Evolutionary conservation across 2,329 filamentous ascomycete species (phyloP).

Genomic region (Thelonectria blattea): DNA sequence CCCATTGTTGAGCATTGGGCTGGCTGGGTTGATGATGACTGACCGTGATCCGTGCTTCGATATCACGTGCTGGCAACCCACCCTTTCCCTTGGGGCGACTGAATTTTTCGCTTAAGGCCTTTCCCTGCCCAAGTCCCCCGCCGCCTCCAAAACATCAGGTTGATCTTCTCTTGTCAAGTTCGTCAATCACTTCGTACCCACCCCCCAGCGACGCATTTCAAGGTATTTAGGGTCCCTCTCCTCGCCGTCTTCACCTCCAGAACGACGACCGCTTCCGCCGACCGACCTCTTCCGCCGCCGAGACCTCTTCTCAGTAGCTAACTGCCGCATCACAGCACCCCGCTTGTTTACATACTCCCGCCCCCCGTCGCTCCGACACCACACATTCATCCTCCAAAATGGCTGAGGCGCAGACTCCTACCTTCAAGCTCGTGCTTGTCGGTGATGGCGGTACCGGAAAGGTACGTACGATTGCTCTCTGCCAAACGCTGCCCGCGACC

Average conservation of each 20-base stretch:
- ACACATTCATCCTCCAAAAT: slow-evolving; percentile 56
- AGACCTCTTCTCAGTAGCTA: slow-evolving; percentile 38
- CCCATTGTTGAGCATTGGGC: neutral
- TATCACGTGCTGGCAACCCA: slow-evolving; percentile 45
- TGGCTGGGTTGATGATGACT: slow-evolving; percentile 16
- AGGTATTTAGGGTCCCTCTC: slow-evolving; percentile 34
- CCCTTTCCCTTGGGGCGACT: slow-evolving; percentile 41
- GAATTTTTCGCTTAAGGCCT: slow-evolving; percentile 52
- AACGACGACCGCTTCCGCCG: slow-evolving; percentile 22
- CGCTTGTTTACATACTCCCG: slow-evolving; percentile 55
- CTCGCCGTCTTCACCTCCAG: slow-evolving; percentile 24
- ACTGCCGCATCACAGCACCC: slow-evolving; percentile 47
- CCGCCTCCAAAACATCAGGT: slow-evolving; percentile 51
- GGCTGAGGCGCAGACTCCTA: slow-evolving; percentile 69
- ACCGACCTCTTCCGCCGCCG: slow-evolving; percentile 24
- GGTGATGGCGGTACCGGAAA: slow-evolving; percentile 99
- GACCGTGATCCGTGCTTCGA: slow-evolving; percentile 25
- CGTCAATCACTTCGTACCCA: slow-evolving; percentile 43
- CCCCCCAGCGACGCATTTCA: slow-evolving; percentile 37
- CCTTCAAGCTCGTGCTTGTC: slow-evolving; percentile 99
- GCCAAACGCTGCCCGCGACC: slow-evolving; percentile 27
- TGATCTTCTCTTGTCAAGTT: slow-evolving; percentile 45
- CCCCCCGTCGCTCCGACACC: slow-evolving; percentile 36
- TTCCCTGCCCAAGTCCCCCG: slow-evolving; percentile 49
- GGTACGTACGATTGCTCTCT: slow-evolving; percentile 58